Evolutionary conservation across 768 basidiomycete genomes (phyloP).

Genomic region (Gymnopilus dilepis): DNA sequence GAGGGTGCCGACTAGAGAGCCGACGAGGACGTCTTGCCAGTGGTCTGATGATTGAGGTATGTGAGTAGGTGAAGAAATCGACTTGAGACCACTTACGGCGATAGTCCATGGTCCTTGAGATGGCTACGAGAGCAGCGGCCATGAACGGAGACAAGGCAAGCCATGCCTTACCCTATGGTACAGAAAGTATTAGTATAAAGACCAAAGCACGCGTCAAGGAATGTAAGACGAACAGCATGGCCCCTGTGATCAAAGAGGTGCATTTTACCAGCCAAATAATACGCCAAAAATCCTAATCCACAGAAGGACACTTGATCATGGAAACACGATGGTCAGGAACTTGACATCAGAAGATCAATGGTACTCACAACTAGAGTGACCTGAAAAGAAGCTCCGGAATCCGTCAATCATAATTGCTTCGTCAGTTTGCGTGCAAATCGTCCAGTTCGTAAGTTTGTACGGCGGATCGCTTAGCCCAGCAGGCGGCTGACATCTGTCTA

Average conservation of each 20-base stretch:
- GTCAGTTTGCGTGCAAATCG: slow-evolving; percentile 81
- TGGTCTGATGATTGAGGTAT: slow-evolving; percentile 60
- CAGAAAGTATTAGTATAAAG: slow-evolving; percentile 16
- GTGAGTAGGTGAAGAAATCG: not conserved
- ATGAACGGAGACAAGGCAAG: slow-evolving; percentile 75
- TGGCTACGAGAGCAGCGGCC: slow-evolving; percentile 78
- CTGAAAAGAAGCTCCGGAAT: slow-evolving; percentile 91
- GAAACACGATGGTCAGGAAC: slow-evolving; percentile 11
- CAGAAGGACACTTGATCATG: slow-evolving; percentile 85
- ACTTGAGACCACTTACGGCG: slow-evolving; percentile 59
- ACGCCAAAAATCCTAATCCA: slow-evolving; percentile 86
- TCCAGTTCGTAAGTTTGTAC: slow-evolving; percentile 75
- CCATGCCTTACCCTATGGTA: slow-evolving; percentile 77
- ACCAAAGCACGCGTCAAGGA: not conserved
- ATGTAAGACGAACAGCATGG: slow-evolving; percentile 54
- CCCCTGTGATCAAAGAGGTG: slow-evolving; percentile 88
- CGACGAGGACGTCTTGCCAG: slow-evolving; percentile 90
- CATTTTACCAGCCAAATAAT: slow-evolving; percentile 91
- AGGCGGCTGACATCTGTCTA: slow-evolving; percentile 74
- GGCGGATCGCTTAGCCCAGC: slow-evolving; percentile 66
- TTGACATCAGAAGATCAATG: not conserved
- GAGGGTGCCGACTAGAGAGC: slow-evolving; percentile 73
- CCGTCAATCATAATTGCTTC: slow-evolving; percentile 70
- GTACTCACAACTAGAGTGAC: slow-evolving; percentile 82
- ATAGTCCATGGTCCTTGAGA: slow-evolving; percentile 91